Percentiles rank a stretch among this genome's conserved stretches.
These are phyloP conservation scores for Boechera stricta DNA, from an alignment of 345 rosid genomes.

Conservation along the genomic window DNA sequence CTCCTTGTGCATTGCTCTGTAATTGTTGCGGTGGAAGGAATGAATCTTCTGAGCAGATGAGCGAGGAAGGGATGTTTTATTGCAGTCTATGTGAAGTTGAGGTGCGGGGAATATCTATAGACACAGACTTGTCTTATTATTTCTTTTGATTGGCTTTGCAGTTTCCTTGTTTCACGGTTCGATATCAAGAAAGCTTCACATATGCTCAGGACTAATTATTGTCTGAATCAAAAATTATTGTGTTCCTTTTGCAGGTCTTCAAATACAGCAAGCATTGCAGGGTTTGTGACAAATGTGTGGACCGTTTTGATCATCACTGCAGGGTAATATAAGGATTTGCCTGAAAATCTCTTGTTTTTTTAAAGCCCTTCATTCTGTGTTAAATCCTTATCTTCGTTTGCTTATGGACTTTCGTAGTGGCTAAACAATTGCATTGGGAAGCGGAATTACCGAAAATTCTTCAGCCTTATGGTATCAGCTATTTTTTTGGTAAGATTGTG, in stretches of 20 bases:
- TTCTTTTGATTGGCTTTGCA: background rate
- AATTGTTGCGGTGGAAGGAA: constrained; percentile 57
- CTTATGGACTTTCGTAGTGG: constrained; percentile 67
- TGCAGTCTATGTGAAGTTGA: constrained; percentile 98
- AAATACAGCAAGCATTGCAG: constrained; percentile 98
- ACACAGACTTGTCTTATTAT: background rate
- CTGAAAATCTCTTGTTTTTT: background rate
- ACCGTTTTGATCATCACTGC: constrained; percentile 96
- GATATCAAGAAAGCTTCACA: constrained; percentile 7
- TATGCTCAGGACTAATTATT: background rate
- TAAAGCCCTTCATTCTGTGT: background rate
- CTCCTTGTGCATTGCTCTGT: constrained; percentile 75
- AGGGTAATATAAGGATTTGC: constrained; percentile 59
- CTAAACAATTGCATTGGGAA: constrained; percentile 95
- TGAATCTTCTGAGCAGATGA: constrained; percentile 72
- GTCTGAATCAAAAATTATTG: background rate
- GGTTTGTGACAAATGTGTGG: constrained; percentile 96
- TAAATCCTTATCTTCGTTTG: constrained; percentile 28
- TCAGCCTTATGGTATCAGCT: constrained; percentile 88
- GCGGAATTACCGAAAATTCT: constrained; percentile 85
- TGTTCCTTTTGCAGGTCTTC: constrained; percentile 65
- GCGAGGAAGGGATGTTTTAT: constrained; percentile 98
- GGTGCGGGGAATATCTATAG: constrained; percentile 53
- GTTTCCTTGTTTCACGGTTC: constrained; percentile 5
- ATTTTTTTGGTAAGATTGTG: constrained; percentile 74